Evolutionary conservation across 192 early-diverging fungal species (phyloP).

Genomic region (Coemansia sp.): DNA sequence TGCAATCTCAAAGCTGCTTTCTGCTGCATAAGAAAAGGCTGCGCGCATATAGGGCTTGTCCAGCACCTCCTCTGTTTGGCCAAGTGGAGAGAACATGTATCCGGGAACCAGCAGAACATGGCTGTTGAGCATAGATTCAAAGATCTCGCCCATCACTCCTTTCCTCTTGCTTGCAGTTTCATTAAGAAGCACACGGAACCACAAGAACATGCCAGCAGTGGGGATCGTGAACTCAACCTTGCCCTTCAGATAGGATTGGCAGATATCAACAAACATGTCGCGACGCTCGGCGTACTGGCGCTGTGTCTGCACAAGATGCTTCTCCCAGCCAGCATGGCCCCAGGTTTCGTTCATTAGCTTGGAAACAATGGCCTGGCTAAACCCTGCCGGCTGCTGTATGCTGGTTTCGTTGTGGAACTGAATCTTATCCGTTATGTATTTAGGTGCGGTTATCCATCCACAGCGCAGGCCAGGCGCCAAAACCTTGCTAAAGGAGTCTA

Average conservation of each 20-base stretch:
- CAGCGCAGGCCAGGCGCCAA: conserved; percentile 84
- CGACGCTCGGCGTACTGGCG: conserved; percentile 73
- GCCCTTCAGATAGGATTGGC: conserved; percentile 63
- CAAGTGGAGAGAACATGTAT: conserved; percentile 57
- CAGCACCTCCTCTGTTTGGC: conserved; percentile 43
- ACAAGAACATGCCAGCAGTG: conserved; percentile 89
- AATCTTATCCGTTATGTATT: conserved; percentile 74
- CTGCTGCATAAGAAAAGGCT: conserved; percentile 67
- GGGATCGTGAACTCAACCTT: conserved; percentile 63
- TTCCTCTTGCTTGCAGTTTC: conserved; percentile 40
- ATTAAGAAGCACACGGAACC: conserved; percentile 65
- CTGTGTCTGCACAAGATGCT: conserved; percentile 68
- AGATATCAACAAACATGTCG: conserved; percentile 65
- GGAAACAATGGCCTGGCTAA: conserved; percentile 76
- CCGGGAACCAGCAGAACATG: conserved; percentile 77
- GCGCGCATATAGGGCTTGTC: conserved; percentile 65
- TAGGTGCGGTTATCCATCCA: conserved; percentile 74
- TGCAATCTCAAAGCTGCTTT: conserved; percentile 64
- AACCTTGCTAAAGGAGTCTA: conserved; percentile 93
- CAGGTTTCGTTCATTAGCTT: conserved; percentile 71
- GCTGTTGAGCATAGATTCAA: conserved; percentile 63
- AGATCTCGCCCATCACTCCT: conserved; percentile 61
- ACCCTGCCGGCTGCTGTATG: conserved; percentile 80
- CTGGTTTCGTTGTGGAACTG: conserved; percentile 79
- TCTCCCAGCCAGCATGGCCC: conserved; percentile 78